Conservation (phyloP, 108 stramenopile species). For the Mayamaea pseudoterrestris region DNA sequence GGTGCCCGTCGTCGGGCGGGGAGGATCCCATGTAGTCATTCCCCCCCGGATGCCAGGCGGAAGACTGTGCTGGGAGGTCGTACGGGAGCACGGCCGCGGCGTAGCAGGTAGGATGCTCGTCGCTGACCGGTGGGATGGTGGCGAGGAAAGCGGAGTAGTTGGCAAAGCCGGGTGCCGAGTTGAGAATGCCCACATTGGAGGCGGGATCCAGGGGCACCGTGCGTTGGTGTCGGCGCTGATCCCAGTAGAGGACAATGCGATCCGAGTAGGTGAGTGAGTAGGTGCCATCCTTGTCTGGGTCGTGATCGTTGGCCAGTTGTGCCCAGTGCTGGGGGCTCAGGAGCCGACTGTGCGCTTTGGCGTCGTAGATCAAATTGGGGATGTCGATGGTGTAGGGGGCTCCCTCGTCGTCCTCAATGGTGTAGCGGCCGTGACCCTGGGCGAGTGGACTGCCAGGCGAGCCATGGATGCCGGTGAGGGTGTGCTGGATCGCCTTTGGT, state of each 20-base stretch:
- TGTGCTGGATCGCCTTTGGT: not conserved
- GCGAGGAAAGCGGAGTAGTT: constrained; percentile 15
- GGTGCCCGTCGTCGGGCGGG: not conserved
- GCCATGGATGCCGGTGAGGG: constrained; percentile 10
- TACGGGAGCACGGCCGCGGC: constrained; percentile 1
- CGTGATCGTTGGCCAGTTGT: constrained; percentile 1
- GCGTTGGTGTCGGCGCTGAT: not conserved
- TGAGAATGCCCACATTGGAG: constrained; percentile 15
- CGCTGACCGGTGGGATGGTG: no score
- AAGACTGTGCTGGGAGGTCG: no score
- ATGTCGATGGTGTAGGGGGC: constrained; percentile 11
- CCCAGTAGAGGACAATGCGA: constrained; percentile 1
- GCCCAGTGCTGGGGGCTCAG: constrained; percentile 36
- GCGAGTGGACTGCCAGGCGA: not conserved
- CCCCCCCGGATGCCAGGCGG: no score
- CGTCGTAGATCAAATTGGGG: constrained; percentile 22
- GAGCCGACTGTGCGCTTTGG: constrained; percentile 9
- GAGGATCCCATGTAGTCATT: not conserved
- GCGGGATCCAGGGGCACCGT: constrained; percentile 10
- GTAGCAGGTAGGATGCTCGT: not conserved
- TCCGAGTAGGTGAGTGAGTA: not conserved
- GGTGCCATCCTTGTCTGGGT: not conserved
- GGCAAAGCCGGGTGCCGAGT: constrained; percentile 8
- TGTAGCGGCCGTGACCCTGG: constrained; percentile 7
- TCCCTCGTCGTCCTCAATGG: constrained; percentile 18